Evolutionary conservation across 1,139 yeast species (phyloP).

Genomic region (Suhomyces choctaworum): DNA sequence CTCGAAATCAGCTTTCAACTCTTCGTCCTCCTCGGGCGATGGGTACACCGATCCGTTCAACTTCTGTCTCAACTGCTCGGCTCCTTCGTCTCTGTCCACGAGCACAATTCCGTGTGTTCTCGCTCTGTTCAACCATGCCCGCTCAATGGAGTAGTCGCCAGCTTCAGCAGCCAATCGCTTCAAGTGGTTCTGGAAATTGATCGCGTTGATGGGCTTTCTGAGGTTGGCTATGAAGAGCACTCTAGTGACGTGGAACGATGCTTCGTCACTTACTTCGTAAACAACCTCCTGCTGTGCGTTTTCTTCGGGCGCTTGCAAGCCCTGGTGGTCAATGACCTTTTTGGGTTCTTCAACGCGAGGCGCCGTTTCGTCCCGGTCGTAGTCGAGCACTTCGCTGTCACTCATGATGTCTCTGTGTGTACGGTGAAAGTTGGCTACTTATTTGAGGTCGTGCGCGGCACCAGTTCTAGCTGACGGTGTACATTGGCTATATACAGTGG

Average conservation of each 20-base stretch:
- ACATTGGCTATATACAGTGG: too few species aligned
- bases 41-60: slow-evolving; percentile 39
- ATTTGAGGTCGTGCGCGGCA: too few species aligned
- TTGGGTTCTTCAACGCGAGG: slow-evolving; percentile 10
- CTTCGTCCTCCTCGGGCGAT: slow-evolving; percentile 25
- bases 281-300: slow-evolving; percentile 33
- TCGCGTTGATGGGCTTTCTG: slow-evolving; percentile 39
- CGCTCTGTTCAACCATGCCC: slow-evolving; percentile 47
- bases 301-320: slow-evolving; percentile 23
- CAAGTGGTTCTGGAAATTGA: slow-evolving; percentile 37
- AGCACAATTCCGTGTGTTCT: slow-evolving; percentile 47
- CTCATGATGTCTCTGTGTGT: slow-evolving; percentile 17
- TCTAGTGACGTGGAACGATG: slow-evolving; percentile 39
- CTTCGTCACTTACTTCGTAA: slow-evolving; percentile 31
- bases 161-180: slow-evolving; percentile 28
- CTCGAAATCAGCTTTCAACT: slow-evolving; percentile 25
- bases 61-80: slow-evolving; percentile 32
- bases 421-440: not conserved
- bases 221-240: slow-evolving; percentile 47
- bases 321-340: slow-evolving; percentile 27
- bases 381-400: slow-evolving; percentile 20
- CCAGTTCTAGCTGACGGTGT: too few species aligned
- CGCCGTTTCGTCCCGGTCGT: slow-evolving; percentile 17
- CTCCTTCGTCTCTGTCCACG: slow-evolving; percentile 41
- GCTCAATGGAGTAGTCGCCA: slow-evolving; percentile 31